Evolutionary conservation across 2,329 filamentous ascomycete genomes (phyloP), one percentile per base, ranked within the genome.

Genomic region (Leptographium lundbergii): DNA sequence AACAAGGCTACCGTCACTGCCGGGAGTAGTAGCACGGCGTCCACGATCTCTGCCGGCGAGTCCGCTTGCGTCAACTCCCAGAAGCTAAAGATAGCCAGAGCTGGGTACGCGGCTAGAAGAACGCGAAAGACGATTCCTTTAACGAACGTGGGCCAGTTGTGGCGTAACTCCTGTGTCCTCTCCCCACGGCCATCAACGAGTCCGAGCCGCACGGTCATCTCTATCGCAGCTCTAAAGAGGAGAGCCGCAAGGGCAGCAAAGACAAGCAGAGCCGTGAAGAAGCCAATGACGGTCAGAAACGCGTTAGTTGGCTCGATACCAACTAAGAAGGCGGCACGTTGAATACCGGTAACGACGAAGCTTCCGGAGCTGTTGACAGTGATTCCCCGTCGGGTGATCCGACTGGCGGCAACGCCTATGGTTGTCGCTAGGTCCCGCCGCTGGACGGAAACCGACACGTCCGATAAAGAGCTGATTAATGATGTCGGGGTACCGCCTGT

Each of bases 41-140:
- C 74, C 32, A 91, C 85, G 50, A 94, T 80, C 67, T 90, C 87
- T 24, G 87, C 89, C 1, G 85, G 76, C 2, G 89, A 94, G 69
- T 95, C 89, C 60, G 81, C 77, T 63, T 81, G 76, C 0, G 88
- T 92, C 59, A 92, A 81, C 68, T 95, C 88, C 88, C 88, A 95
- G 65, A 94, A 78, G 70, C 88, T 90, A 55, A 94, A 80, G 56
- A 92, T 82, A 57, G 83, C 81, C 82, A 94, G 89, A 70, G 91
- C 88, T 6, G 89, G 87, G 73, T 88, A 92, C 60, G 88, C 88
- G 65, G 94, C 91, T 59, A 94, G 79, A 32, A 89, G 79, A 32
- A 89, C 77, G 62, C 89, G 84, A 80, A 90, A 94, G 65, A 95
- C 74, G 66, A 94, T 91, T 62, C 89, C 89, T 75, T 91, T 91